These are phyloP conservation scores for Gynostemma pentaphyllum DNA, from an alignment of 306 rosid species.

Conservation along the genomic window DNA sequence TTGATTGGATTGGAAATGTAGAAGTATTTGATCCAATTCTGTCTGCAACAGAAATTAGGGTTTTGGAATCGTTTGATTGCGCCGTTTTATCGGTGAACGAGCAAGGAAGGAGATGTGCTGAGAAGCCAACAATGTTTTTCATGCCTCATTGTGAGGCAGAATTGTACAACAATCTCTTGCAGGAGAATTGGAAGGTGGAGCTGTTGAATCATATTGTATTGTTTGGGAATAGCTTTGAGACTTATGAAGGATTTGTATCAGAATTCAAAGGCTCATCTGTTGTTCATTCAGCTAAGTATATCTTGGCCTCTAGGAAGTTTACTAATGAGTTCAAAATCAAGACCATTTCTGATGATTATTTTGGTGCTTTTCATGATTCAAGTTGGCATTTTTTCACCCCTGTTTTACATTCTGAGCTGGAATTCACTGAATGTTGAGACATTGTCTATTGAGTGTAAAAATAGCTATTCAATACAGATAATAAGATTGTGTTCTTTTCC, in stretches of 20 bases:
- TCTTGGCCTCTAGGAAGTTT: conserved; percentile 34
- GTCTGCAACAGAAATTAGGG: conserved; percentile 41
- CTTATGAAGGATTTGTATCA: conserved; percentile 41
- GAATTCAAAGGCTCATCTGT: conserved; percentile 34
- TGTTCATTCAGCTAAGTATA: conserved; percentile 22
- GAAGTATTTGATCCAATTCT: conserved; percentile 82
- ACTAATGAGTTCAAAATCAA: conserved; percentile 39
- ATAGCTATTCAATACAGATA: background rate
- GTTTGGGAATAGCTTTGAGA: conserved; percentile 77
- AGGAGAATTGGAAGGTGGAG: conserved; percentile 50
- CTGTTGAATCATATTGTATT: conserved; percentile 43
- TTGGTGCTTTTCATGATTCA: conserved; percentile 68
- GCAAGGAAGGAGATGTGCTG: conserved; percentile 50
- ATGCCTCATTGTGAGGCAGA: conserved; percentile 89
- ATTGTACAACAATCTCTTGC: conserved; percentile 69
- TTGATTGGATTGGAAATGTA: conserved; percentile 51
- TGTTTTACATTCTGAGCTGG: conserved; percentile 6
- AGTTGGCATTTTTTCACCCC: conserved; percentile 79
- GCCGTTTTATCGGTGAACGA: conserved; percentile 54
- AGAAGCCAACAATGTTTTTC: conserved; percentile 50
- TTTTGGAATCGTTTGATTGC: conserved; percentile 50
- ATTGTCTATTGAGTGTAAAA: background rate
- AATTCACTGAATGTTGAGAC: conserved; percentile 3
- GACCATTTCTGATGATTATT: conserved; percentile 56
- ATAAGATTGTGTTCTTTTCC: background rate